Percentiles rank a stretch among this genome's conserved stretches.
Conservation (phyloP, 306 rosid genomes). For the Trifolium repens region DNA sequence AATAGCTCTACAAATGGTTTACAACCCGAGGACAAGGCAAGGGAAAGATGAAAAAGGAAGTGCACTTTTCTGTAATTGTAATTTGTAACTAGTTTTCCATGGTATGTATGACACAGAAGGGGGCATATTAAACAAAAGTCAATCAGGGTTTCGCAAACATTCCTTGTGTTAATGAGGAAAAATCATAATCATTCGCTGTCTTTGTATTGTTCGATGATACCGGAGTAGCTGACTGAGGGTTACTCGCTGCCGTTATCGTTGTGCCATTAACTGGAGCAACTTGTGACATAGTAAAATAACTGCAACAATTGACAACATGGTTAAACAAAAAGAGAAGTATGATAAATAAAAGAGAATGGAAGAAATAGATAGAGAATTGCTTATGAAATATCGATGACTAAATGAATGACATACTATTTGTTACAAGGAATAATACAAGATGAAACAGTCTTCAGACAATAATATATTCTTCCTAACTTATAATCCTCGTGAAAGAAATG, state of each 20-base stretch:
- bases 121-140: conserved; percentile 36
- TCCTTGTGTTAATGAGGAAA: conserved; percentile 89
- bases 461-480: too few species aligned
- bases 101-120: conserved; percentile 45
- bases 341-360: background rate
- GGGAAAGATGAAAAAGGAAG: conserved; percentile 33
- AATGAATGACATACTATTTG: conserved; percentile 24
- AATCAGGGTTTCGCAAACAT: conserved; percentile 73
- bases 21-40: conserved; percentile 59
- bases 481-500: too few species aligned
- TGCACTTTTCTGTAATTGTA: conserved; percentile 47
- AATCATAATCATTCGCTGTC: conserved; percentile 72
- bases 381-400: background rate
- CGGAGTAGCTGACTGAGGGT: conserved; percentile 58
- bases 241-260: conserved; percentile 41
- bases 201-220: conserved; percentile 56
- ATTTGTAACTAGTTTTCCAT: conserved; percentile 53
- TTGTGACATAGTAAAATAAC: conserved; percentile 63
- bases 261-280: conserved; percentile 61
- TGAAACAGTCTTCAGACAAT: background rate
- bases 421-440: background rate
- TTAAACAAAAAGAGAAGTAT: conserved; percentile 2
- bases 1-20: conserved; percentile 69
- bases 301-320: conserved; percentile 44
- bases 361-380: background rate